phyloP scores from a whole-genome alignment of 805 yeast species.

The Clavispora phyllophila region DNA sequence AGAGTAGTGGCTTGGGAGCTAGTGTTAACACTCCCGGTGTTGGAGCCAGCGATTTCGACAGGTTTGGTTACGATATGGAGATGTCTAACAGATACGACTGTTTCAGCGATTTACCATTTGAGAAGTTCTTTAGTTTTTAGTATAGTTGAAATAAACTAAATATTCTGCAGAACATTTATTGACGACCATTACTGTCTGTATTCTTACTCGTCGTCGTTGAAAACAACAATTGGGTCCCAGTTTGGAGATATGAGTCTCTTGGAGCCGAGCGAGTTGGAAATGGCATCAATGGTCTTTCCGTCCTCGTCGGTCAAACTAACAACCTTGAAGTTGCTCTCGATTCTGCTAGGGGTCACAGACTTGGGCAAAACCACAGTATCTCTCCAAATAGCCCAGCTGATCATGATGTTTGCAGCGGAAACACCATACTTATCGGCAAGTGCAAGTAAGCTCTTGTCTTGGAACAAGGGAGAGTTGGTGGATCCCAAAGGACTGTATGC shows the following conservation, averaged over 20 bases:
- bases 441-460: constrained; percentile 36
- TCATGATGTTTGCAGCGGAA: constrained; percentile 46
- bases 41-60: background rate
- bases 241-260: constrained; percentile 33
- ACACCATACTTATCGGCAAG: constrained; percentile 41
- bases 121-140: constrained; percentile 12
- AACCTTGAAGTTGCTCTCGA: constrained; percentile 30
- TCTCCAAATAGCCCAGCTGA: constrained; percentile 58
- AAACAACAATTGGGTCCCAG: constrained; percentile 30
- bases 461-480: constrained; percentile 46
- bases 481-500: constrained; percentile 81
- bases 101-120: constrained; percentile 25
- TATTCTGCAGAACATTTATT: no score
- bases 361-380: constrained; percentile 46
- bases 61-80: constrained; percentile 13
- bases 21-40: background rate
- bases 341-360: constrained; percentile 25
- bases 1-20: background rate
- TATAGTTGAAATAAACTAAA: background rate
- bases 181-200: no score
- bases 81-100: constrained; percentile 19
- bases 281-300: constrained; percentile 23
- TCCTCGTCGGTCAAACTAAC: constrained; percentile 33
- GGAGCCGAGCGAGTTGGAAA: constrained; percentile 20
- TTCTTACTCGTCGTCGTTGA: constrained; percentile 15